Evolutionary conservation across 2,329 filamentous ascomycete genomes (phyloP).

Genomic region (Alternaria triticina): DNA sequence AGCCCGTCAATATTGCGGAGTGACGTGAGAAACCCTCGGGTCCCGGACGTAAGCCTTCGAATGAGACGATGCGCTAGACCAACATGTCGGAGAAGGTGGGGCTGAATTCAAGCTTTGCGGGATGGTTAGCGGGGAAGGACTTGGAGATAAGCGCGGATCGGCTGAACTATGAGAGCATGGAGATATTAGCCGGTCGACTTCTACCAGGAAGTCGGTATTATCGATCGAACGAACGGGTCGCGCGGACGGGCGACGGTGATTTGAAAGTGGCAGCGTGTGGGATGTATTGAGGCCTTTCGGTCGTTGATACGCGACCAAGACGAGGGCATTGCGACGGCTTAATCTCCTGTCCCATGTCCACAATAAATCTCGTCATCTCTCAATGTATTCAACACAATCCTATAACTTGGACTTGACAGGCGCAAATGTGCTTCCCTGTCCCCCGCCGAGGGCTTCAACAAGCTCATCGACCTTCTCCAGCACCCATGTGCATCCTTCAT

Average conservation of each 20-base stretch:
- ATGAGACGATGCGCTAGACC: neutral
- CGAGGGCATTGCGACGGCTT: neutral
- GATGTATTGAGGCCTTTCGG: neutral
- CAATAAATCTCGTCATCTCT: neutral
- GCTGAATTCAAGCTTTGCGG: neutral
- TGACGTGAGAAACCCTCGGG: neutral
- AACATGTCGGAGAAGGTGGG: neutral
- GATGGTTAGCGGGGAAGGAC: neutral
- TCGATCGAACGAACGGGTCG: neutral
- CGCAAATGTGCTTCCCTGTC: constrained; percentile 38
- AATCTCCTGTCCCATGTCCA: neutral
- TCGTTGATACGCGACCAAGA: neutral
- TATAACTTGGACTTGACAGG: constrained; percentile 38
- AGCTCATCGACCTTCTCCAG: constrained; percentile 67
- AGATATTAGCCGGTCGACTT: neutral
- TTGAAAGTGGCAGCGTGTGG: neutral
- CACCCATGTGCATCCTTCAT: constrained; percentile 70
- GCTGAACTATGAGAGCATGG: neutral
- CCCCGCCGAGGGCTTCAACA: constrained; percentile 51
- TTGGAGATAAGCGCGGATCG: neutral
- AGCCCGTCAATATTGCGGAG: neutral
- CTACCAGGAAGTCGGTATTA: neutral
- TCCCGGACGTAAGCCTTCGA: neutral
- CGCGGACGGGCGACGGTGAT: neutral
- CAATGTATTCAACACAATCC: neutral